Base-by-base conservation (phyloP, 495 filamentous ascomycete species). In the Aspergillus ostianus region DNA sequence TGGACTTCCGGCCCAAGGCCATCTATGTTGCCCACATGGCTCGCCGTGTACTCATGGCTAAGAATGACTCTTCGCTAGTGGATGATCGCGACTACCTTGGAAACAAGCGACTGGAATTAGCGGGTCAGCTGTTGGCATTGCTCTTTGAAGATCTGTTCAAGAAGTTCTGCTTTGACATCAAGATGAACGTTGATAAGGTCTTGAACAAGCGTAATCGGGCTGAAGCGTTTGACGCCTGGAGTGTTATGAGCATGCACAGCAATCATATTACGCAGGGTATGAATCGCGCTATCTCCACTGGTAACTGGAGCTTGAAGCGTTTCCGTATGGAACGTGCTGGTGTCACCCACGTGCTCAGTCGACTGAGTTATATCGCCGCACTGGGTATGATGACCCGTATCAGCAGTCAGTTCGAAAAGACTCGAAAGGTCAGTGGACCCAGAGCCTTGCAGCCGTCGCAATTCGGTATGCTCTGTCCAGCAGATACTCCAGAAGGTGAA, bases 311-410 rank as follows among this genome's bases (percentile, higher is more conserved):
- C 57, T 80, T 98, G 55, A 96, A 94, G 72, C 91, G 95, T 70
- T 98, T 98, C 78, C 91, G 91, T 73, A 99, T 98, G 94, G 93
- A 97, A 68, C 84, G 94, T 72, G 94, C 94, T 20, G 94, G 94
- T 66, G 92, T 99, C 10, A 96, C 94, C 3, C 94, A 99, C 72
- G 92, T 99, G 56, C 80, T 99, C 18, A 97, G 93, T 76, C 85
- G 94, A 47, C 77, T 98, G 49, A 97, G 92, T 71, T 99, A 97
- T 68, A 97, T 98, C 75, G 90, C 89, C 64, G 95, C 95, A 12
- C 82, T 99, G n/a, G 95, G 95, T 57, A 98, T 98, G 95, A 98
- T 99, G 95, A 98, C 95, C 12, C 86, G 94, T 65, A 98, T 98
- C 64, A 93, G 87, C 76, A 95, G 90, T 83, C 94, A 98, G 77